Evolutionary conservation across 2,329 filamentous ascomycete genomes (phyloP), one percentile per base, ranked within the genome.

Genomic region (Tricladium varicosporioides): DNA sequence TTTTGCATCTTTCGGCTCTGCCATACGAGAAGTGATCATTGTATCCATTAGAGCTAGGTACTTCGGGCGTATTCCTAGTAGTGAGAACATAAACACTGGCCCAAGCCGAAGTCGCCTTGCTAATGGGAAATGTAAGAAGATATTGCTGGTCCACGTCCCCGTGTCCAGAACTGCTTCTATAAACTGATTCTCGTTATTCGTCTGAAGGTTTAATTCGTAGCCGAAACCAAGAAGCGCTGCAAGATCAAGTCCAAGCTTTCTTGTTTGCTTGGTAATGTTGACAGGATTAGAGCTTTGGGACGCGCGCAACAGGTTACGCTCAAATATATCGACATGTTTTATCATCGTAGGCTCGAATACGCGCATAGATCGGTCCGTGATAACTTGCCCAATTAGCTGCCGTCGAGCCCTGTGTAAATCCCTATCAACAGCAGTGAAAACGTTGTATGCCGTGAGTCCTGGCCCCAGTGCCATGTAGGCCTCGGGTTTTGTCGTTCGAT

Each of bases 271-370:
- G 2, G 22, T 47, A 15, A 53, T 53, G 19, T 53, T 40, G 7
- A 48, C 15, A 5, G 51, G 51, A 18, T 16, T 36, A 4, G 51
- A 44, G 9, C 19, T 2, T 14, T 44, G 16, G 10, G 33, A 51
- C 15, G 15, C 1, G 10, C 9, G 13, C 27, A 45, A 9, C 13
- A 55, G 47, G 9, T 40, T 44, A 33, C 14, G 15, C 2, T 33
- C 10, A n/a, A 51, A 45, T 2, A 50, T 50, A 33, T 50, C 13
- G 47, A 45, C 14, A 5, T 55, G 47, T 1, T 32, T 5, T 13
- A 32, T 16, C 19, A 55, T 55, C 5, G 15, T 44, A 11, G 46
- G 46, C 5, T 50, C 53, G 16, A 55, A 55, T 9, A n/a, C 14
- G 5, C 32, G 42, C n/a, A 53, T 36, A 31, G 42, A 33, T 18